phyloP scores from a whole-genome alignment of 352 stramenopile species.

The Globisporangium okanoganense region DNA sequence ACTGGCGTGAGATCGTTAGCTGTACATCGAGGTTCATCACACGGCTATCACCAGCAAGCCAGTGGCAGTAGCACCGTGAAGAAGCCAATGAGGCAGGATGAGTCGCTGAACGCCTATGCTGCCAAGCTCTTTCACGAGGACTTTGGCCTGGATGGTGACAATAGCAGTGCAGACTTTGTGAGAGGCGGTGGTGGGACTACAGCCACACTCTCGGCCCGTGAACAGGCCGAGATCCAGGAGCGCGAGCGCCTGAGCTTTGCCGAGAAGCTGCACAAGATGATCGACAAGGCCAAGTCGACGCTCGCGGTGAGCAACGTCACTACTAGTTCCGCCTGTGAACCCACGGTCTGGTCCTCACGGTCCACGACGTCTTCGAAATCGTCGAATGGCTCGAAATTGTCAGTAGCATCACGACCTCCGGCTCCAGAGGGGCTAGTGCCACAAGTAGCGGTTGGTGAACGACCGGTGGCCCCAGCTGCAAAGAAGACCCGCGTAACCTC shows the following conservation, averaged over 20 bases:
- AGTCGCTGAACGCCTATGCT: slow-evolving; percentile 70
- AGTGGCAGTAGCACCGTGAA: slow-evolving; percentile 6
- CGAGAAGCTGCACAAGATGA: slow-evolving; percentile 87
- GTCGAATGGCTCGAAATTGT: background rate
- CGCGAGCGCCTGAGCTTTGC: slow-evolving; percentile 72
- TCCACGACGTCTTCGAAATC: slow-evolving; percentile 1
- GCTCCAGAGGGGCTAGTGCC: too few relatives aligned
- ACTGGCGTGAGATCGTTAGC: background rate
- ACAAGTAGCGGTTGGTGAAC: background rate
- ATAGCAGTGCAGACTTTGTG: background rate
- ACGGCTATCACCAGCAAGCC: background rate
- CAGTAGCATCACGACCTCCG: background rate
- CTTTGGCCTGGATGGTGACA: slow-evolving; percentile 8
- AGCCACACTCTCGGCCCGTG: slow-evolving; percentile 18
- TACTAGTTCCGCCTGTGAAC: background rate
- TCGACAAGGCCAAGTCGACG: slow-evolving; percentile 76
- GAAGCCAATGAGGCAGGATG: background rate
- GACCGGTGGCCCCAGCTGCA: background rate
- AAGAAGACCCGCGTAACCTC: slow-evolving; percentile 2
- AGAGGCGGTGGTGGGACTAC: slow-evolving; percentile 1
- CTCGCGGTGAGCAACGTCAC: slow-evolving; percentile 23
- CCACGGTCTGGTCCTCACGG: background rate
- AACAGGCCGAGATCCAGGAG: slow-evolving; percentile 43
- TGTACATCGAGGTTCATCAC: background rate
- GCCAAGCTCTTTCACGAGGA: slow-evolving; percentile 62